Base-by-base conservation (phyloP, 306 rosid species). In the Trifolium repens region DNA sequence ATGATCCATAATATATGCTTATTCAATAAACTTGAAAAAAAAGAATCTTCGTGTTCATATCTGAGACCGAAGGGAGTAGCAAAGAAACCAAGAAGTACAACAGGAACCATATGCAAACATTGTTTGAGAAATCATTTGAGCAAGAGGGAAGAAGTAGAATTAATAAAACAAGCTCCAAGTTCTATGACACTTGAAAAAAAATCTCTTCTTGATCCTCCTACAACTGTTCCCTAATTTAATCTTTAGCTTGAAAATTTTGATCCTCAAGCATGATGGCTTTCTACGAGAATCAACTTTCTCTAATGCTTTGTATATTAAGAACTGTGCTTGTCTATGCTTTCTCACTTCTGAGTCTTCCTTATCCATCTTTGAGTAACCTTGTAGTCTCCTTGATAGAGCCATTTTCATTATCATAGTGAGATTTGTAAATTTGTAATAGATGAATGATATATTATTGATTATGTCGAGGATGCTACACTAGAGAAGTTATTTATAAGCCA, bases 321-420 rank as follows among this genome's bases (percentile, higher is more conserved):
- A 90, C 81, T 87, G 94, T 7, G 94, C 92, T 74, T 79, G 64
- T 59, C 86, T 70, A 49, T 84, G 97, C 19, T 59, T 81, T 67
- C 24, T 71, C 78, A 85, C 94, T 76, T 90, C 92, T 6, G 85
- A 85, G 64, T 92, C 92, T 65, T 90, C 97, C 86, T 88, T 86
- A 8, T 90, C 89, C 67, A 92, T 72, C 88, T 83, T 90, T 5
- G 88, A 78, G 79, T 88, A 92, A 14, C 71, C 91, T 34, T 55
- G 40, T 67, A 52, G 76, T 63, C 74, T 84, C 68, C 71, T 79
- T 22, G 63, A 15, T 35, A 77, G 34, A 53, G 75, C 79, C 92
- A 80, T 86, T 75, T 58, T 46, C 53, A 47, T 50, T 22, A n/a
- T 74, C 71, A 49, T 16, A 47, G 5, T 13, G 66, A 63, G 11